Percentiles rank a stretch among this genome's conserved stretches.
phyloP scores from a whole-genome alignment of 1,284 basidiomycete genomes.

The Microbotryum violaceum region DNA sequence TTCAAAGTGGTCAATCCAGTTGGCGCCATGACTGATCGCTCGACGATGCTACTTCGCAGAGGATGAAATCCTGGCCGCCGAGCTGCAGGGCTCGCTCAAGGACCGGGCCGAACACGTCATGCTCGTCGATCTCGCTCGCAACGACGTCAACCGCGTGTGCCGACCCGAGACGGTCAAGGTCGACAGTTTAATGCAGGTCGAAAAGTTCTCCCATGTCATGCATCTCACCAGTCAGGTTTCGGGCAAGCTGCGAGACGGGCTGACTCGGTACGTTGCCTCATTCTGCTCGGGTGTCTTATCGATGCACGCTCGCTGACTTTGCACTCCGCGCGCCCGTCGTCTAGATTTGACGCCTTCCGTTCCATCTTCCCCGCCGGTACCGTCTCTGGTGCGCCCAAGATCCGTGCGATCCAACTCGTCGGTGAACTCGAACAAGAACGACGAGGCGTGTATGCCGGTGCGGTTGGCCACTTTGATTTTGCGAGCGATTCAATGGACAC shows the following conservation, averaged over 20 bases:
- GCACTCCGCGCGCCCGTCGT: no score
- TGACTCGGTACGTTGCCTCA: slow-evolving; percentile 58
- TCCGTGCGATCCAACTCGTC: slow-evolving; percentile 94
- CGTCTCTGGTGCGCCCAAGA: slow-evolving; percentile 98
- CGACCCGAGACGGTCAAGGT: slow-evolving; percentile 91
- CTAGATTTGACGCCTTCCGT: slow-evolving; percentile 92
- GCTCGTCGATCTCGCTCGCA: slow-evolving; percentile 97
- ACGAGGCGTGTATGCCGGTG: slow-evolving; percentile 92
- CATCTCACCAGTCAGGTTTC: slow-evolving; percentile 95
- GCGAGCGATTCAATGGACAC: slow-evolving; percentile 93
- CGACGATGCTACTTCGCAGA: slow-evolving; percentile 49
- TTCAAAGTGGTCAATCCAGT: neutral
- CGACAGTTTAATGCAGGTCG: slow-evolving; percentile 86
- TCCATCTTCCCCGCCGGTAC: slow-evolving; percentile 99
- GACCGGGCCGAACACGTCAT: slow-evolving; percentile 98
- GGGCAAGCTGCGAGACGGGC: slow-evolving; percentile 70
- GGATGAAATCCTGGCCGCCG: slow-evolving; percentile 69
- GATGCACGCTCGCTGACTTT: neutral
- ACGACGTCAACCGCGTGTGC: slow-evolving; percentile 97
- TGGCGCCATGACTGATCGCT: neutral
- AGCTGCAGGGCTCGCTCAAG: slow-evolving; percentile 76
- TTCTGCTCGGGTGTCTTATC: neutral
- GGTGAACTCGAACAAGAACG: slow-evolving; percentile 79
- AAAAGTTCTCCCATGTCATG: slow-evolving; percentile 97
- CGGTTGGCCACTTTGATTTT: slow-evolving; percentile 95